Percentiles rank a stretch among this genome's conserved stretches.
Conservation (phyloP, 169 alveolate species). For the Cryptosporidium meleagridis region DNA sequence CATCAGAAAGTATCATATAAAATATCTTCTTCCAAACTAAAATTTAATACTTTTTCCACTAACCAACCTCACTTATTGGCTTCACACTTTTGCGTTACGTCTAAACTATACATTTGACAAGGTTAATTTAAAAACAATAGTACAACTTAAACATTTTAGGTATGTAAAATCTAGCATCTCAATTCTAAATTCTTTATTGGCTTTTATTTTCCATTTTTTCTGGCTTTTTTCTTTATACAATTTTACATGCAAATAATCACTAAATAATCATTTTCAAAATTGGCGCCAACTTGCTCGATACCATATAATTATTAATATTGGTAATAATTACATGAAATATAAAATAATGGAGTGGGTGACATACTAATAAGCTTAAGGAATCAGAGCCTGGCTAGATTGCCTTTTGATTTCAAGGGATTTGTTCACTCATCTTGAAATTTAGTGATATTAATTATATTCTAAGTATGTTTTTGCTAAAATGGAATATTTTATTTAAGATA, state of each 20-base stretch:
- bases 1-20: conserved; percentile 3
- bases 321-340: background rate
- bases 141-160: background rate
- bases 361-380: background rate
- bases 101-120: conserved; percentile 15
- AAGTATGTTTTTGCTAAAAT: no score
- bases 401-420: background rate
- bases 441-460: background rate
- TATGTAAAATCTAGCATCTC: background rate
- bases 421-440: no score
- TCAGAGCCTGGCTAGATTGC: no score
- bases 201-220: background rate
- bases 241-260: conserved; percentile 3
- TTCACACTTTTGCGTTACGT: conserved; percentile 75
- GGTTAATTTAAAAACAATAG: background rate
- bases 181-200: background rate
- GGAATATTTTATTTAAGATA: no score
- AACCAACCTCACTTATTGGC: background rate
- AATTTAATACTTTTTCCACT: conserved; percentile 7
- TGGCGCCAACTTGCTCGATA: conserved; percentile 34
- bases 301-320: background rate
- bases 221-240: background rate
- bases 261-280: conserved; percentile 13
- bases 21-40: background rate
- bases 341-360: background rate